These are phyloP conservation scores for Leptodontidium sp. DNA, from an alignment of 2,329 filamentous ascomycete species.

Conservation along the genomic window DNA sequence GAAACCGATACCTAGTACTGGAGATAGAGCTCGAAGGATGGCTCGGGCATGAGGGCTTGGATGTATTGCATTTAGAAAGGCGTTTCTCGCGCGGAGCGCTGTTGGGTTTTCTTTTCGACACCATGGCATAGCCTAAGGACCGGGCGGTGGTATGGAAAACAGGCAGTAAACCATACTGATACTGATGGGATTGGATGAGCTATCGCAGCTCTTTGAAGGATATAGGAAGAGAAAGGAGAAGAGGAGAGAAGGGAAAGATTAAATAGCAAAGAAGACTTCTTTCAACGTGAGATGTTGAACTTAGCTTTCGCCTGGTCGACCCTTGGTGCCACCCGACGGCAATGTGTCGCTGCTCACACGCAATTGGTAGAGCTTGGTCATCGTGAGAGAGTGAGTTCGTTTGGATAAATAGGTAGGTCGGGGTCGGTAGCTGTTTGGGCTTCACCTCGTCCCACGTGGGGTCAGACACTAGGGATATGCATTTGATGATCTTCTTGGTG, in stretches of 20 bases:
- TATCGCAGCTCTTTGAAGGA: not conserved
- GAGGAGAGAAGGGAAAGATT: not conserved
- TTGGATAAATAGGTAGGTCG: too few relatives aligned
- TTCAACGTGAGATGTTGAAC: conserved; percentile 9
- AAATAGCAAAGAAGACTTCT: not conserved
- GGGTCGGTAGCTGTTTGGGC: too few relatives aligned
- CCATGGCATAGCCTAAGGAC: conserved; percentile 20
- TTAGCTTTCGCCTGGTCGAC: conserved; percentile 14
- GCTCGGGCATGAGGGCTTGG: conserved; percentile 10
- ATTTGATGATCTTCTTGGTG: too few relatives aligned
- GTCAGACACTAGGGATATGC: too few relatives aligned
- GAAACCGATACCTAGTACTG: conserved; percentile 59
- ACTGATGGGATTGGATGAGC: not conserved
- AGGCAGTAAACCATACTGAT: too few relatives aligned
- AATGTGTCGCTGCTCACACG: not conserved
- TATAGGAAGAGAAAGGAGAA: not conserved
- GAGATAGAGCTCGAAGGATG: conserved; percentile 44
- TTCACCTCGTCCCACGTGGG: too few relatives aligned
- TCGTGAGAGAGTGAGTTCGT: conserved; percentile 11
- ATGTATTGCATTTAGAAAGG: conserved; percentile 21
- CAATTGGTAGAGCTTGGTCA: not conserved
- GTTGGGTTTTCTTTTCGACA: conserved; percentile 28
- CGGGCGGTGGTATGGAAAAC: not conserved
- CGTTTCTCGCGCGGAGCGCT: conserved; percentile 14
- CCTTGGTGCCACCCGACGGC: not conserved